Evolutionary conservation across 2,329 filamentous ascomycete species (phyloP), one percentile per base, ranked within the genome.

Genomic region (Aphanocladium album): DNA sequence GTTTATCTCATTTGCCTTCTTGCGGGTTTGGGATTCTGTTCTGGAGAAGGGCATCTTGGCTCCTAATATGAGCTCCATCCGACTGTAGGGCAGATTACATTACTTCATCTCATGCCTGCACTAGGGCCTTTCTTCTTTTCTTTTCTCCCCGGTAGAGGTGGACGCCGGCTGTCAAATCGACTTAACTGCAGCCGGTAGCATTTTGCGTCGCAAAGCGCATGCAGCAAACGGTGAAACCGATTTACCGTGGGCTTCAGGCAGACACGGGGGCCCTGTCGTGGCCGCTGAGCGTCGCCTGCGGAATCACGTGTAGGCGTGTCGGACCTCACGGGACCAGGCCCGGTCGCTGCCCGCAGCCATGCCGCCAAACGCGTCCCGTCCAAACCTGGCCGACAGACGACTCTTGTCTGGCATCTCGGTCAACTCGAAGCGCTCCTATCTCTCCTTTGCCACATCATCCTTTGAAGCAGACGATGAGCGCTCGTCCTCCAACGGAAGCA

Each of bases 401-500:
- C 77, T 79, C 63, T 77, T 77, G 68, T 83, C 82, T 30, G 75
- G 77, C 51, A 73, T 81, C 43, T 83, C 80, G 46, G 72, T 77
- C 68, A 72, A 75, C 25, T 83, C 83, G 62, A 86, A 84, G 72
- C 76, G 74, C 50, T 87, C 84, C 2, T 77, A 81, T 64, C 77
- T 74, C 64, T 88, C 85, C 39, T 81, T 83, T 68, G 62, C 70
- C 30, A 83, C 85, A 6, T 87, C 86, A 12, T 83, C 83, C 25
- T 87, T 87, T 65, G 84, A 88, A 72, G 87, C 86, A 65, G 86
- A 89, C 77, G 86, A 89, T 82, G 87, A 89, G 71, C 80, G 79
- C 62, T 88, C 85, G 35, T 78, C 75, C 46, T 76, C 72, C 57
- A 68, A 71, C 65, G 67, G 19, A 53, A 67, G 67, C 43, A 73